Evolutionary conservation across 768 basidiomycete species (phyloP), one percentile per base, ranked within the genome.

Genomic region (Daedalea quercina): DNA sequence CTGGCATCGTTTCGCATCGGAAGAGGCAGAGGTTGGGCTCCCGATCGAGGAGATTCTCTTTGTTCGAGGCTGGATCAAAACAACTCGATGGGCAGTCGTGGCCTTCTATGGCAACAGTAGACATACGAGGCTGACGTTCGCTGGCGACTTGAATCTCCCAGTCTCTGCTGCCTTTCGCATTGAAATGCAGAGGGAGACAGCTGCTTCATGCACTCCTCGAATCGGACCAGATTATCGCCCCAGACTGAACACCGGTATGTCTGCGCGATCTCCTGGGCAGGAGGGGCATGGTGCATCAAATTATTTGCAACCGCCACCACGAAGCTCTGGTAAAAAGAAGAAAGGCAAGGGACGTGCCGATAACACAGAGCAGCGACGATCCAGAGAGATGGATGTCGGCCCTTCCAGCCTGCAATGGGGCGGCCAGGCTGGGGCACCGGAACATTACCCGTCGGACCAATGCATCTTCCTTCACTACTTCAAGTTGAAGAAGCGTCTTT

Each of bases 401-500:
- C 37, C 15, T 3, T 19, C 13, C 13, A 7, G 4, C 23, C 9
- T 9, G 17, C 25, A 20, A 3, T 23, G n/a, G 9, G 44, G 44
- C 4, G 19, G 23, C 12, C 44, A 44, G 41, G 41, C 17, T 17
- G 22, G 22, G 7, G 44, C 44, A 3, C 22, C 4, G 23, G 44
- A 26, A 7, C 9, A 22, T 3, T 44, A 13, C 12, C 7, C 40
- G 25, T 17, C 26, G 44, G 44, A 58, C 35, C 58, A 59, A 24
- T 56, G 54, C 33, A 28, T 56, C 3, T 59, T 59, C 50, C 12
- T 59, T 22, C 50, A 56, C 47, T 59, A 54, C 52, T 59, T 51
- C 55, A 56, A 56, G 50, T 19, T 51, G 43, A 56, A 56, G 50
- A 44, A 34, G 17, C 44, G 58, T 1, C 24, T 31, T 9, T 11